Evolutionary conservation across 371 early-diverging fungal species (phyloP), one percentile per base, ranked within the genome.

Genomic region (Mortierella polycephala): DNA sequence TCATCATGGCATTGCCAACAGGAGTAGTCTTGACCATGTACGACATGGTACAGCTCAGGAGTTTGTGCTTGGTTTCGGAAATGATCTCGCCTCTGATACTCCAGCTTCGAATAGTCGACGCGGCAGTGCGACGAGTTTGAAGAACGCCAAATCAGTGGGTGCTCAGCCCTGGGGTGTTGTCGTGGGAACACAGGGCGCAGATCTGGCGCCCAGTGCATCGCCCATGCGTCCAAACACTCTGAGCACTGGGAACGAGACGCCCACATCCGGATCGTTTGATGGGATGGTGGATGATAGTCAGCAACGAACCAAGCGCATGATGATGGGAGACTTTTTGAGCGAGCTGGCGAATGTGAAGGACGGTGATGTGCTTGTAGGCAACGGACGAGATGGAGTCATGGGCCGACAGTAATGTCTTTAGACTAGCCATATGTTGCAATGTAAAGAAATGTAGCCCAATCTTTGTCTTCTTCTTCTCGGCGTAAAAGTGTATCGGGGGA

Each of bases 251-350:
- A 51, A 7, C 21, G 50, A 37, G 12, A 46, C 59, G 11, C 71
- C 62, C 11, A 16, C 20, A 18, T 18, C 71, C 14, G 49, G 53
- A 12, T 64, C 66, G 30, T 60, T 59, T 53, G n/a, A 44, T n/a
- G 30, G 50, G 11, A 30, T 56, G 40, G 37, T 60, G 30, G 66
- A 71, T 18, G 50, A 50, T 16, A n/a, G 57, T 5, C 64, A 62
- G 51, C 55, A 62, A 50, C 54, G 58, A 51, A 54, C 67, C 9
- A 47, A 11, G n/a, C 45, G 46, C 20, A 30, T 55, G 67, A 67
- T 70, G 76, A 62, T 75, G 71, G 76, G 76, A 10, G 76, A 71
- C 10, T 75, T 75, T 40, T 60, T 75, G 67, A 71, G 71, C 41
- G 71, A 63, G 57, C 12, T 75, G 45, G 63, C 76, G 9, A 75